A percentile compares a stretch with the other conserved stretches of the same genome.
phyloP scores from a whole-genome alignment of 805 yeast genomes.

The Yamadazyma endophytica region DNA sequence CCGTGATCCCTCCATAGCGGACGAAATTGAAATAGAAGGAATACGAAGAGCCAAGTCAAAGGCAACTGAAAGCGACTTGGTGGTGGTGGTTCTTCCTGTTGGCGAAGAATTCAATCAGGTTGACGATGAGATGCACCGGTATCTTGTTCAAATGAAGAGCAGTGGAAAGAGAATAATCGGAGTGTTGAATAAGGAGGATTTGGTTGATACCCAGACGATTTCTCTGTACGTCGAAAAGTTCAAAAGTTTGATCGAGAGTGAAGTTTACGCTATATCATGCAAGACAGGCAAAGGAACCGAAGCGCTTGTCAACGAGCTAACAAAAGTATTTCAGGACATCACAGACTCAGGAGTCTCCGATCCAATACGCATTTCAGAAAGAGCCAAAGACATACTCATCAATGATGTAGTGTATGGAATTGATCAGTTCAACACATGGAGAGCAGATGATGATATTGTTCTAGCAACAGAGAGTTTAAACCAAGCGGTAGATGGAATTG shows the following conservation, averaged over 20 bases:
- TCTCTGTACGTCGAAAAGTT: not conserved
- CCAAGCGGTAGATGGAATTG: slow-evolving; percentile 79
- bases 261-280: slow-evolving; percentile 54
- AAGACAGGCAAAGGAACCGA: slow-evolving; percentile 51
- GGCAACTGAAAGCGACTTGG: slow-evolving; percentile 60
- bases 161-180: slow-evolving; percentile 34
- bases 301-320: slow-evolving; percentile 39
- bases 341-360: slow-evolving; percentile 50
- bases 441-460: slow-evolving; percentile 62
- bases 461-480: slow-evolving; percentile 74
- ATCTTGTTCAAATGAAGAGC: slow-evolving; percentile 28
- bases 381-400: slow-evolving; percentile 71
- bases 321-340: slow-evolving; percentile 42
- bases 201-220: slow-evolving; percentile 18
- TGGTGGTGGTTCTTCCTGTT: slow-evolving; percentile 60
- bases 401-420: slow-evolving; percentile 77
- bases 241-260: slow-evolving; percentile 12
- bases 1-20: slow-evolving; percentile 44
- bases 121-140: slow-evolving; percentile 34
- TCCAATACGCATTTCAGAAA: slow-evolving; percentile 68
- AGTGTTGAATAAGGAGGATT: slow-evolving; percentile 60
- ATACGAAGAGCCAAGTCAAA: slow-evolving; percentile 68
- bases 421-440: slow-evolving; percentile 52
- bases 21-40: slow-evolving; percentile 72
- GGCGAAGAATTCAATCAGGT: slow-evolving; percentile 15